Percentiles rank a stretch among this genome's conserved stretches.
These are phyloP conservation scores for Trichophyton benhamiae DNA, from an alignment of 2,329 filamentous ascomycete species.

Conservation along the genomic window DNA sequence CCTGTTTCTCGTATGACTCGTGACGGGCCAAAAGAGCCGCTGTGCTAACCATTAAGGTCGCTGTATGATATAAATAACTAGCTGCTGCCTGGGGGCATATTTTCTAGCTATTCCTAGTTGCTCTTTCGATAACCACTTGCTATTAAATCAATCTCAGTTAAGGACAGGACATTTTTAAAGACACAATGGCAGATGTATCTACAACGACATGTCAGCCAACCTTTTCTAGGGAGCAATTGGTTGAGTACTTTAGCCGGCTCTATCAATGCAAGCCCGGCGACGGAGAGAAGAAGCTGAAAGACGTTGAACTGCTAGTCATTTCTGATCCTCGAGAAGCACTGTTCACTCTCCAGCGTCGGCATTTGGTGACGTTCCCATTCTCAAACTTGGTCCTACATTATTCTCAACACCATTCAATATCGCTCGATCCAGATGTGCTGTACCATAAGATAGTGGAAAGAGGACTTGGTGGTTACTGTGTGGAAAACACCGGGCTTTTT, in stretches of 20 bases:
- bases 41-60: no score
- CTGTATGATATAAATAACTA: no score
- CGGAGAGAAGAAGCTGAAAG: conserved; percentile 16
- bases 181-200: background rate
- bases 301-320: conserved; percentile 20
- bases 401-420: conserved; percentile 37
- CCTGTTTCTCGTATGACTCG: no score
- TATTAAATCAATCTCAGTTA: background rate
- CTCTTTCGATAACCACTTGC: no score
- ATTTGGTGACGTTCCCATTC: conserved; percentile 42
- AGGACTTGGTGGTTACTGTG: conserved; percentile 47
- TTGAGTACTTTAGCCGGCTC: conserved; percentile 26
- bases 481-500: conserved; percentile 48
- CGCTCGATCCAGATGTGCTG: conserved; percentile 38
- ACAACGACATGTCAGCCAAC: conserved; percentile 14
- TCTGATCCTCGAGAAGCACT: conserved; percentile 23
- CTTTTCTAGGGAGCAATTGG: conserved; percentile 27
- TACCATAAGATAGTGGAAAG: conserved; percentile 43
- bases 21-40: no score
- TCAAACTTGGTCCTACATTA: conserved; percentile 48
- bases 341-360: conserved; percentile 28
- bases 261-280: conserved; percentile 11
- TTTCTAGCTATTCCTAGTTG: no score
- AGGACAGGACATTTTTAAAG: background rate
- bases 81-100: no score